phyloP scores from a whole-genome alignment of 2,329 filamentous ascomycete species.

The Aspergillus oerlinghausenensis region DNA sequence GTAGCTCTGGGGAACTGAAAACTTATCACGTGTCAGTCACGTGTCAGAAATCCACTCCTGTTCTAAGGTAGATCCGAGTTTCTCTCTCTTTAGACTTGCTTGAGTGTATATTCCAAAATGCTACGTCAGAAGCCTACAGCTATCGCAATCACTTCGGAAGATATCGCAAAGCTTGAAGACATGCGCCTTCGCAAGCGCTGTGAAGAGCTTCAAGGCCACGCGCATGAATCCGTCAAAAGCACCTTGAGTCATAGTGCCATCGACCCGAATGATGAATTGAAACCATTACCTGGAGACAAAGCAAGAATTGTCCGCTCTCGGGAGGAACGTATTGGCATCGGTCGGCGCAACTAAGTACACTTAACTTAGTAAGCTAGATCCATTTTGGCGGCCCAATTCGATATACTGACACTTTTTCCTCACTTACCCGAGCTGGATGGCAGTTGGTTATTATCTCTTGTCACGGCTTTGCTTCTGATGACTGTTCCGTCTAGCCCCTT shows the following conservation, averaged over 20 bases:
- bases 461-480: neutral
- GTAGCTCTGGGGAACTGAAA: neutral
- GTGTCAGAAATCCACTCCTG: neutral
- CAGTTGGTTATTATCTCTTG: neutral
- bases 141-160: constrained; percentile 47
- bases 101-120: constrained; percentile 29
- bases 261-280: constrained; percentile 48
- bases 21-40: neutral
- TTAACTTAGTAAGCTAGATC: constrained; percentile 1
- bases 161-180: constrained; percentile 46
- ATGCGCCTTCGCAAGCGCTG: constrained; percentile 28
- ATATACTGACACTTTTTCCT: neutral
- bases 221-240: constrained; percentile 16
- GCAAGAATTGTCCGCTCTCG: constrained; percentile 44
- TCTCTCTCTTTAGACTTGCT: neutral
- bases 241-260: constrained; percentile 21
- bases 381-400: neutral
- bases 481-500: neutral
- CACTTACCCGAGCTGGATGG: neutral
- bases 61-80: too few species aligned
- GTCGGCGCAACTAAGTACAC: constrained; percentile 16
- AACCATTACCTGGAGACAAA: constrained; percentile 47
- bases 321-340: constrained; percentile 44
- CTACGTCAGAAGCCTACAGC: constrained; percentile 49
- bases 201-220: constrained; percentile 25